Percentiles rank a stretch among this genome's conserved stretches.
Evolutionary conservation across 805 yeast genomes (phyloP).

Genomic region (Schizosaccharomyces japonicus): DNA sequence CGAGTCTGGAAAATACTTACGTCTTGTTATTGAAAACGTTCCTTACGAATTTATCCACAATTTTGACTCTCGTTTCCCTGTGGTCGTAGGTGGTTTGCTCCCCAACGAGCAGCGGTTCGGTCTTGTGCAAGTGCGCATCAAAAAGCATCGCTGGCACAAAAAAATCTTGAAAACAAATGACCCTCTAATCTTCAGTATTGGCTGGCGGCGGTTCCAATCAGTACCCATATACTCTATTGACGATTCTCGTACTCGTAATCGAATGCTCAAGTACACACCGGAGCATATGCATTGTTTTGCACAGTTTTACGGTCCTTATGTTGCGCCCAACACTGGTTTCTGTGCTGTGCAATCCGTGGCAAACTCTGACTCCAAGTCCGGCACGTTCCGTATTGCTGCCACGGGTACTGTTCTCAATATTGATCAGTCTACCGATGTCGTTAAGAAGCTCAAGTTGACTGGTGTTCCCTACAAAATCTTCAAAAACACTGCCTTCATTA

Average conservation of each 20-base stretch:
- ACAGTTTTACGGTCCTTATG: slow-evolving; percentile 87
- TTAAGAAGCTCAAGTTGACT: slow-evolving; percentile 79
- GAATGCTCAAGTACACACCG: slow-evolving; percentile 95
- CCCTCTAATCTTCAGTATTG: slow-evolving; percentile 76
- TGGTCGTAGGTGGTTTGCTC: slow-evolving; percentile 72
- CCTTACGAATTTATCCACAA: slow-evolving; percentile 81
- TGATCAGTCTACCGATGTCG: slow-evolving; percentile 71
- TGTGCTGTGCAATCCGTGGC: slow-evolving; percentile 85
- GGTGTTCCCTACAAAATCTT: slow-evolving; percentile 86
- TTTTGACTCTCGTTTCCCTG: slow-evolving; percentile 65
- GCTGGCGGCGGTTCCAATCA: slow-evolving; percentile 97
- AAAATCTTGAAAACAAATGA: slow-evolving; percentile 86
- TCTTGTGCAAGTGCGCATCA: slow-evolving; percentile 69
- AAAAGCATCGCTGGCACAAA: slow-evolving; percentile 98
- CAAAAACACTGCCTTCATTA: slow-evolving; percentile 89
- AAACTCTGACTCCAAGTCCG: slow-evolving; percentile 47
- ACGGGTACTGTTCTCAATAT: slow-evolving; percentile 91
- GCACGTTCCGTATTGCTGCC: slow-evolving; percentile 83
- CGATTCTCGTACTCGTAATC: slow-evolving; percentile 89
- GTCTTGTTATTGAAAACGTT: slow-evolving; percentile 53
- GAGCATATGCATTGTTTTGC: slow-evolving; percentile 94
- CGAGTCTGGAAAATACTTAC: slow-evolving; percentile 83
- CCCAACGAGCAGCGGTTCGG: slow-evolving; percentile 87
- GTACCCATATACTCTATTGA: slow-evolving; percentile 86
- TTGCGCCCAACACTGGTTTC: slow-evolving; percentile 91